Conservation (phyloP, 495 filamentous ascomycete species). For the Umbilicaria muhlenbergii region DNA sequence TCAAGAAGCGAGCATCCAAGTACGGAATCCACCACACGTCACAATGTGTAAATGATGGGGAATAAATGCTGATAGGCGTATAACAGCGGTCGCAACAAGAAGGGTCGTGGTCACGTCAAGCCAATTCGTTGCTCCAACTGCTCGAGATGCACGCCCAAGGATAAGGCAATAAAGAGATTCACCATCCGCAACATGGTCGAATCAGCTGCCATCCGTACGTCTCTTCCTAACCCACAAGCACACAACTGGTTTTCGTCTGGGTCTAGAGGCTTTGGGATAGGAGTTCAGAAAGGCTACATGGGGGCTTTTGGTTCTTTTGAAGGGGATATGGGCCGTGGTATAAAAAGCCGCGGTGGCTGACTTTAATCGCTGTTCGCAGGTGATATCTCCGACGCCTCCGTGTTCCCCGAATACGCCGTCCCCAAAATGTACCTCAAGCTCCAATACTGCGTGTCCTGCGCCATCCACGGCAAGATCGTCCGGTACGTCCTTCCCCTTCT, state of each 20-base stretch:
- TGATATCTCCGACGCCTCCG: slow-evolving; percentile 99
- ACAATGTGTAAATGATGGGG: slow-evolving; percentile 1
- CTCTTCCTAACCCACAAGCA: background rate
- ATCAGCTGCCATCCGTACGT: slow-evolving; percentile 97
- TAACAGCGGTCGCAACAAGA: slow-evolving; percentile 93
- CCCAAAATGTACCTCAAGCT: slow-evolving; percentile 99
- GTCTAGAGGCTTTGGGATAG: background rate
- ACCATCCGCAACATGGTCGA: slow-evolving; percentile 99
- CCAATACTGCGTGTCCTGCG: slow-evolving; percentile 99
- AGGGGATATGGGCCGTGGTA: no score
- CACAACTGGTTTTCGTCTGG: no score
- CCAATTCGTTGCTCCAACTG: slow-evolving; percentile 99
- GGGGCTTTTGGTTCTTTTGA: no score
- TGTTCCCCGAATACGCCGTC: slow-evolving; percentile 97
- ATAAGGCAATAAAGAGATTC: slow-evolving; percentile 99
- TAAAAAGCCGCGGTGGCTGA: slow-evolving; percentile 4
- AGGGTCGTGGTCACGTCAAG: slow-evolving; percentile 98
- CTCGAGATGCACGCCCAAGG: slow-evolving; percentile 98
- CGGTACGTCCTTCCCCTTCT: slow-evolving; percentile 49
- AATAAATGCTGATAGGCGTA: slow-evolving; percentile 15
- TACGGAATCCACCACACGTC: slow-evolving; percentile 27
- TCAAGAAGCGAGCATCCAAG: slow-evolving; percentile 99
- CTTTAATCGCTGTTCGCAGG: slow-evolving; percentile 33
- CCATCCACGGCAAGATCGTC: slow-evolving; percentile 99
- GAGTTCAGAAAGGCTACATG: no score